Conservation (phyloP, 2,329 filamentous ascomycete genomes). For the Cladosporium sphaerospermum region DNA sequence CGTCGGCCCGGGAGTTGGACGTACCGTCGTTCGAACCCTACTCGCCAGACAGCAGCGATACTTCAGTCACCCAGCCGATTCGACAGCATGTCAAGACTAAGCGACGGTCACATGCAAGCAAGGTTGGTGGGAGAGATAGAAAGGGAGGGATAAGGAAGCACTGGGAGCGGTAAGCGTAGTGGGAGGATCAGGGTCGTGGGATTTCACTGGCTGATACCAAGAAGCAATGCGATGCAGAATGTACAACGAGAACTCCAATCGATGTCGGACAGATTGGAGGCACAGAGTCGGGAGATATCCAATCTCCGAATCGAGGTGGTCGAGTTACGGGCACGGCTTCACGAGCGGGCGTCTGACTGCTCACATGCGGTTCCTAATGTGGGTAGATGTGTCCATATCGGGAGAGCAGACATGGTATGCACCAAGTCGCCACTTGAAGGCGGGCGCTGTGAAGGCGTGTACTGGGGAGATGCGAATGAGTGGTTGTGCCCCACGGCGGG, state of each 20-base stretch:
- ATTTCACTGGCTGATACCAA: neutral
- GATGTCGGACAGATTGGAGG: conserved; percentile 1
- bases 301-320: neutral
- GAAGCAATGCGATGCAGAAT: neutral
- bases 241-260: neutral
- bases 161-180: neutral
- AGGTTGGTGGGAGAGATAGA: neutral
- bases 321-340: neutral
- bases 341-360: neutral
- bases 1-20: neutral
- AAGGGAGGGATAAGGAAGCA: neutral
- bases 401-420: neutral
- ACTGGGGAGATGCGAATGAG: neutral
- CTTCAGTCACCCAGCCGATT: neutral
- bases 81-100: neutral
- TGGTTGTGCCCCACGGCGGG: neutral
- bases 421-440: neutral
- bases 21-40: neutral
- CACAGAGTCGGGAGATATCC: neutral
- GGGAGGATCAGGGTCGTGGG: neutral
- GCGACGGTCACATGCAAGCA: neutral
- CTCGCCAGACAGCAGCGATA: neutral
- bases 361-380: neutral
- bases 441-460: neutral
- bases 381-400: neutral